These are phyloP conservation scores for Talaromyces sp. DNA, from an alignment of 2,329 filamentous ascomycete genomes.

Conservation along the genomic window DNA sequence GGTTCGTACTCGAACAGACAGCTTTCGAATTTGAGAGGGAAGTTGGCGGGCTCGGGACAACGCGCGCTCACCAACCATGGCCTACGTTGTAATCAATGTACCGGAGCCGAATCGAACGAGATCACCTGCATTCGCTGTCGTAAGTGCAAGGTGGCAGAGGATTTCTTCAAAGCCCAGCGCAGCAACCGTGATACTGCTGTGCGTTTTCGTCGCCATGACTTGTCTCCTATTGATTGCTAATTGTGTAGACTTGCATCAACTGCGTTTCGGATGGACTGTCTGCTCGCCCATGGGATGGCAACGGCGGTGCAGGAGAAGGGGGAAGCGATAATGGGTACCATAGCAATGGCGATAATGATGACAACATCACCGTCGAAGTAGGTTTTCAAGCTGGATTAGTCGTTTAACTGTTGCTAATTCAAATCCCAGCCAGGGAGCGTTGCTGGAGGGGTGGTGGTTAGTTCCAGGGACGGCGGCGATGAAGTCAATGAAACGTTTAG, in stretches of 20 bases:
- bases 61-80: conserved; percentile 14
- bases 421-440: not conserved
- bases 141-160: conserved; percentile 40
- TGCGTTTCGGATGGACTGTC: conserved; percentile 32
- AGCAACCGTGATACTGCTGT: conserved; percentile 41
- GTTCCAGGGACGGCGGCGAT: not conserved
- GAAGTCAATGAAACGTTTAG: not conserved
- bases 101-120: conserved; percentile 38
- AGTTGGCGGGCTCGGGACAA: conserved; percentile 13
- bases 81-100: conserved; percentile 41
- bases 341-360: not conserved
- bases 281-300: conserved; percentile 27
- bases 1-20: conserved; percentile 44
- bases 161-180: conserved; percentile 47
- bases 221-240: not conserved
- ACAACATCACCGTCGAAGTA: not conserved
- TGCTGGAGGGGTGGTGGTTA: not conserved
- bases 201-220: conserved; percentile 2
- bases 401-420: not conserved
- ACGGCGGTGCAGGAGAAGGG: conserved; percentile 8
- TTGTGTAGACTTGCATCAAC: conserved; percentile 35
- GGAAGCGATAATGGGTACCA: not conserved
- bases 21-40: conserved; percentile 29
- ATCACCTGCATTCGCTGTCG: conserved; percentile 45
- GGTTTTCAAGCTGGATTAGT: not conserved